Evolutionary conservation across 345 rosid genomes (phyloP).

Genomic region (Populus euphratica): DNA sequence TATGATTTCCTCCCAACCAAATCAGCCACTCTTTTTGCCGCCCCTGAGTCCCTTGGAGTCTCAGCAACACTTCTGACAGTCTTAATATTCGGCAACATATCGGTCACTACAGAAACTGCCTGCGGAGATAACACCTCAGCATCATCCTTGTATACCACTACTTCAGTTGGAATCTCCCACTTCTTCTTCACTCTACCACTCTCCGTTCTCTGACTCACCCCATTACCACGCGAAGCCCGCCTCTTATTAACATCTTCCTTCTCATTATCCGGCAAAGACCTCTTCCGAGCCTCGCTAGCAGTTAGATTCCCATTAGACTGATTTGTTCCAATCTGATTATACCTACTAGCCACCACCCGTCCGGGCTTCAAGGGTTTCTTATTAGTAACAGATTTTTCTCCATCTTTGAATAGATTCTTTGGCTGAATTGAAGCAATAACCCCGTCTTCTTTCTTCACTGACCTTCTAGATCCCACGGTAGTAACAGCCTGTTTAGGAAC

Average conservation of each 20-base stretch:
- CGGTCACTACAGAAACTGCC: constrained; percentile 19
- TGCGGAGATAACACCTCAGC: constrained; percentile 35
- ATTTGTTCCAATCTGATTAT: constrained; percentile 41
- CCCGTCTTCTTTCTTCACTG: constrained; percentile 64
- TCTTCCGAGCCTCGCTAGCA: constrained; percentile 46
- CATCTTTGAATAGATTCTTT: constrained; percentile 73
- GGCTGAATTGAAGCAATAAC: constrained; percentile 64
- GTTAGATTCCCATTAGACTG: constrained; percentile 21
- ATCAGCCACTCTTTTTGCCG: constrained; percentile 82
- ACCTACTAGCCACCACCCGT: constrained; percentile 71
- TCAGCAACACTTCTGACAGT: constrained; percentile 42
- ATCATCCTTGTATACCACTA: constrained; percentile 35
- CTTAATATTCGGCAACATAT: constrained; percentile 67
- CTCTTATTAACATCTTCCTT: constrained; percentile 60
- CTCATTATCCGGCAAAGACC: constrained; percentile 65
- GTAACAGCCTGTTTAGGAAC: constrained; percentile 62
- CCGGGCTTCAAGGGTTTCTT: constrained; percentile 67
- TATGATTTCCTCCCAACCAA: constrained; percentile 55
- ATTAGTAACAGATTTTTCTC: constrained; percentile 48
- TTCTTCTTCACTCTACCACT: constrained; percentile 65
- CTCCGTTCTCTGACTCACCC: constrained; percentile 28
- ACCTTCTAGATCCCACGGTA: constrained; percentile 57
- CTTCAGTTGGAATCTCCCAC: constrained; percentile 84
- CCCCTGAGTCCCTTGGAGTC: constrained; percentile 88
- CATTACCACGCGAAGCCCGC: constrained; percentile 51